Percentiles rank a stretch among this genome's conserved stretches.
Conservation (phyloP, 352 stramenopile genomes). For the Plasmopara viticola region DNA sequence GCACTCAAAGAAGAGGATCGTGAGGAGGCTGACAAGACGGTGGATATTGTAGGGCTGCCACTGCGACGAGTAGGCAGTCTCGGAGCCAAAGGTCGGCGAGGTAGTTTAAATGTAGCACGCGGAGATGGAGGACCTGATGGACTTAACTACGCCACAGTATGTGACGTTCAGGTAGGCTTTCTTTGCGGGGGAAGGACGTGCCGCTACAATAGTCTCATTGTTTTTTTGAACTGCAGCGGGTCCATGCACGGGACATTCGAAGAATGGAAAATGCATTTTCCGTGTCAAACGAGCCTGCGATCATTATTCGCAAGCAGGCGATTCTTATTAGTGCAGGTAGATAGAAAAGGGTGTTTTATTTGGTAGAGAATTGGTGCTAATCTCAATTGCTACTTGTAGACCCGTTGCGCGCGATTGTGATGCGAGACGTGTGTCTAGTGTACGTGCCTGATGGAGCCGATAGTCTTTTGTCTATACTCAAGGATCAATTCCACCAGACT, state of each 20-base stretch:
- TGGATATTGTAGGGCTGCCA: constrained; percentile 6
- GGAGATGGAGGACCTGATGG: constrained; percentile 17
- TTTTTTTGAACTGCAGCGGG: constrained; percentile 26
- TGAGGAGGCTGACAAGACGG: constrained; percentile 11
- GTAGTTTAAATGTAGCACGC: constrained; percentile 14
- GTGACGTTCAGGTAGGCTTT: constrained; percentile 32
- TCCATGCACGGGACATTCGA: constrained; percentile 72
- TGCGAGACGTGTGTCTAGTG: constrained; percentile 56
- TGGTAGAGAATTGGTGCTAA: not conserved
- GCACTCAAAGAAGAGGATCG: constrained; percentile 16
- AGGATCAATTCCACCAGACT: constrained; percentile 50
- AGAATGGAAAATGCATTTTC: constrained; percentile 71
- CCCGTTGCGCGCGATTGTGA: constrained; percentile 66
- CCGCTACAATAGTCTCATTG: not conserved
- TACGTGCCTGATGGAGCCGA: constrained; percentile 54
- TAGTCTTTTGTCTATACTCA: constrained; percentile 54
- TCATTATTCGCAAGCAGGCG: constrained; percentile 70
- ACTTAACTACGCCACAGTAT: constrained; percentile 29
- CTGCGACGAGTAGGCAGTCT: constrained; percentile 20
- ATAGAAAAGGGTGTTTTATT: not conserved
- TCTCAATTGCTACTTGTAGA: constrained; percentile 22
- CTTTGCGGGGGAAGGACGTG: not conserved
- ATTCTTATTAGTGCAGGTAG: constrained; percentile 70
- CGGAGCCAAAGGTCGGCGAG: constrained; percentile 18
- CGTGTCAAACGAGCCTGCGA: constrained; percentile 65